Evolutionary conservation across 2,329 filamentous ascomycete genomes (phyloP).

Genomic region (Hypoxylon sp.): DNA sequence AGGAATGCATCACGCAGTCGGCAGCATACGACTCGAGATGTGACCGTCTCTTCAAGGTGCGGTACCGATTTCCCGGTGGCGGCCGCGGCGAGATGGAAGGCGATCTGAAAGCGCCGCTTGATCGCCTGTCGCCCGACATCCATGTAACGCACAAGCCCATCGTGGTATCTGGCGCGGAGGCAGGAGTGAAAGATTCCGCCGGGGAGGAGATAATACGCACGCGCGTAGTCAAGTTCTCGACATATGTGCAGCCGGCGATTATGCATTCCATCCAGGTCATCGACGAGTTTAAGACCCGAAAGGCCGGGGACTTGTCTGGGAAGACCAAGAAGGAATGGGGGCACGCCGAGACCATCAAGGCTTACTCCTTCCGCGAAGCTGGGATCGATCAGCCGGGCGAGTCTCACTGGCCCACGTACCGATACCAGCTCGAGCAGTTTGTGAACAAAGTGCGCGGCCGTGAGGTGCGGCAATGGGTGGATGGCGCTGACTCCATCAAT

Average conservation of each 20-base stretch:
- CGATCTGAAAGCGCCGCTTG: constrained; percentile 48
- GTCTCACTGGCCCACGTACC: constrained; percentile 57
- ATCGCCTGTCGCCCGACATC: constrained; percentile 42
- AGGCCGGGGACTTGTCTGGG: constrained; percentile 26
- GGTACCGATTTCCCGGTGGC: constrained; percentile 56
- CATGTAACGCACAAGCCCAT: constrained; percentile 46
- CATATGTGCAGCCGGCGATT: constrained; percentile 40
- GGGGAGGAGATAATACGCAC: constrained; percentile 47
- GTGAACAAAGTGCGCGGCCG: constrained; percentile 57
- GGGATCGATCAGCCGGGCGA: constrained; percentile 49
- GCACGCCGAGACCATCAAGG: constrained; percentile 44
- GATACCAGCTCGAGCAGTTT: constrained; percentile 59
- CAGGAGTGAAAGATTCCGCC: constrained; percentile 35
- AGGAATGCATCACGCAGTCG: constrained; percentile 48
- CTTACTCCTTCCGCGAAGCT: constrained; percentile 47
- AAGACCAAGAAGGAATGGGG: constrained; percentile 46
- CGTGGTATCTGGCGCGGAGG: constrained; percentile 40
- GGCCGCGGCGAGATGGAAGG: constrained; percentile 52
- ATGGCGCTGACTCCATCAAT: constrained; percentile 55
- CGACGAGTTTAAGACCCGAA: constrained; percentile 50
- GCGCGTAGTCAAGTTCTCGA: constrained; percentile 47
- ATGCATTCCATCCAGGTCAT: constrained; percentile 48
- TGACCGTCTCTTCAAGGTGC: constrained; percentile 52
- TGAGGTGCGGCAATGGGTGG: constrained; percentile 56
- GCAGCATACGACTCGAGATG: constrained; percentile 47